phyloP scores from a whole-genome alignment of 345 rosid genomes.

The Citrus reticulata region DNA sequence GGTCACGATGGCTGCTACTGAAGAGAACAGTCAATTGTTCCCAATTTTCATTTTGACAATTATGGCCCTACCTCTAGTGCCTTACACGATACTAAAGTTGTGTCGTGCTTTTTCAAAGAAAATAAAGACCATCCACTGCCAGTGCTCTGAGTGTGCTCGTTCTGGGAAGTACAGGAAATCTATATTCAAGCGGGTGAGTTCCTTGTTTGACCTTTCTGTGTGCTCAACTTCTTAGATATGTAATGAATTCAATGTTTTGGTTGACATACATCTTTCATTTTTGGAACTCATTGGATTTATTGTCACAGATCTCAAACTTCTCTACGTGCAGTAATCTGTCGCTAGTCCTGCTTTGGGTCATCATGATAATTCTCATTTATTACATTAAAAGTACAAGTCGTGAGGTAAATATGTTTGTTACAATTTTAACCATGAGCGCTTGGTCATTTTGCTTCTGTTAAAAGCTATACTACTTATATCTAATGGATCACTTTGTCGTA shows the following conservation, averaged over 20 bases:
- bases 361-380: conserved; percentile 82
- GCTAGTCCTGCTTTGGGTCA: conserved; percentile 71
- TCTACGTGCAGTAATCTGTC: conserved; percentile 93
- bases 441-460: not conserved
- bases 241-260: not conserved
- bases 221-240: not conserved
- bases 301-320: conserved; percentile 82
- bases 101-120: conserved; percentile 71
- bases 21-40: conserved; percentile 83
- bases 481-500: not conserved
- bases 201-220: not conserved
- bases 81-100: conserved; percentile 70
- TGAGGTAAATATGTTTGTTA: conserved; percentile 49
- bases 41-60: conserved; percentile 96
- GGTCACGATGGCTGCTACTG: conserved; percentile 77
- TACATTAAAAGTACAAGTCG: conserved; percentile 84
- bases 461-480: not conserved
- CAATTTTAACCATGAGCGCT: not conserved
- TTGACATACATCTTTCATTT: not conserved
- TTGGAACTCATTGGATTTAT: conserved; percentile 5
- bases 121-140: conserved; percentile 70
- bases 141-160: conserved; percentile 71
- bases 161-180: conserved; percentile 90
- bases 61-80: conserved; percentile 91
- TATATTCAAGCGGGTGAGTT: conserved; percentile 66